Evolutionary conservation across 495 filamentous ascomycete genomes (phyloP), one percentile per base, ranked within the genome.

Genomic region (Penicillium canariense): DNA sequence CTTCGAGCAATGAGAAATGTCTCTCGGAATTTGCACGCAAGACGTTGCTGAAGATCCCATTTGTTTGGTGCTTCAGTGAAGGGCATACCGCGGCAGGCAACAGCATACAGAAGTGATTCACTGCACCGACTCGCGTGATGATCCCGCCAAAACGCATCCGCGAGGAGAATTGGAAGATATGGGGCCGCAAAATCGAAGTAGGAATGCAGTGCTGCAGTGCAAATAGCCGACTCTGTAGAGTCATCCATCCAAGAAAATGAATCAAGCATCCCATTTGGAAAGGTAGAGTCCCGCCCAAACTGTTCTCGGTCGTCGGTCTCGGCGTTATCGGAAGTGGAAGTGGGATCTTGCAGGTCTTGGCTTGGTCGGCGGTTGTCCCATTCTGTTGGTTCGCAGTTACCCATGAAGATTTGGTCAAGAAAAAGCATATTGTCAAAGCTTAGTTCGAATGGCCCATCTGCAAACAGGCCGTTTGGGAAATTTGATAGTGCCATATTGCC

Each of bases 51-150:
- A 32, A 48, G 11, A 9, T 51, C 26, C 57, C 36, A 50, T 34
- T 48, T 60, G 26, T 55, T 30, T 20, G 18, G 14, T 20, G 25
- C n/a, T 9, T 6, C 23, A 3, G 52, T 60, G 48, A 55, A 60
- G 12, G 52, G 52, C 30, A 60, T 51, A 5, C 57, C 57, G 3
- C 57, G 47, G 44, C 57, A 60, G 30, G 57, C 57, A 11, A 60
- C 32, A 5, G 57, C 57, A 34, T n/a, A 55, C 3, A 35, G n/a
- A 9, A 60, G 39, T 3, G 30, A 28, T 38, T 11, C 27, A 38
- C 57, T 60, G 26, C 46, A 55, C 10, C 17, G 32, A 9, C 39
- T 40, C 4, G n/a, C n/a, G 28, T 32, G 34, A 15, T 40, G 56
- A 39, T 60, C 57, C 9, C 50, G 15, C 52, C 52, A 60, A 27